These are phyloP conservation scores for Trichosporon ovoides DNA, from an alignment of 1,284 basidiomycete genomes.

Conservation along the genomic window DNA sequence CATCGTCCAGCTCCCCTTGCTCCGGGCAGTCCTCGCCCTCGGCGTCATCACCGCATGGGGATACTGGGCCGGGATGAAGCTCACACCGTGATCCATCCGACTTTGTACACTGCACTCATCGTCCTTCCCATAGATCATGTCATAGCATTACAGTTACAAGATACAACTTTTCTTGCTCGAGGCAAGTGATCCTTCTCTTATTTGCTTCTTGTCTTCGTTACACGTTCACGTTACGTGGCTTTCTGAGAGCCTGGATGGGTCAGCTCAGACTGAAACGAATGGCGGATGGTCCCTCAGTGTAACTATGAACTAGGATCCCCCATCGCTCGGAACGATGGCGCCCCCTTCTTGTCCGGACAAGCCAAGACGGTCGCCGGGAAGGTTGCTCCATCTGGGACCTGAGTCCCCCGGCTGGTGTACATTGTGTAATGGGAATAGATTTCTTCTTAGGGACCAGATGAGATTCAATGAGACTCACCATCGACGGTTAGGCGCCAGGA, in stretches of 20 bases:
- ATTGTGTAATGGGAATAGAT: slow-evolving; percentile 13
- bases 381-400: slow-evolving; percentile 17
- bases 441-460: slow-evolving; percentile 5
- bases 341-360: slow-evolving; percentile 25
- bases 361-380: slow-evolving; percentile 31
- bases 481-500: neutral
- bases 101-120: neutral
- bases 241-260: neutral
- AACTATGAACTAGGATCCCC: slow-evolving; percentile 45
- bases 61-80: slow-evolving; percentile 5
- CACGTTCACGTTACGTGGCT: no score
- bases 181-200: neutral
- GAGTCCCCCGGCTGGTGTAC: slow-evolving; percentile 24
- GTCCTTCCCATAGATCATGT: slow-evolving; percentile 1
- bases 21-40: slow-evolving; percentile 35
- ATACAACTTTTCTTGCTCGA: neutral
- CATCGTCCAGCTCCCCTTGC: slow-evolving; percentile 45
- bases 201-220: neutral
- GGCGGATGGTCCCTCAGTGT: slow-evolving; percentile 41
- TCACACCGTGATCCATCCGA: neutral
- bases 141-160: slow-evolving; percentile 6
- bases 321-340: slow-evolving; percentile 33
- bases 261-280: neutral
- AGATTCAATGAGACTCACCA: slow-evolving; percentile 1
- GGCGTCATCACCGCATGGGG: neutral